Percentiles rank a stretch among this genome's conserved stretches.
Conservation (phyloP, 2,329 filamentous ascomycete species). For the Colletotrichum trifolii region DNA sequence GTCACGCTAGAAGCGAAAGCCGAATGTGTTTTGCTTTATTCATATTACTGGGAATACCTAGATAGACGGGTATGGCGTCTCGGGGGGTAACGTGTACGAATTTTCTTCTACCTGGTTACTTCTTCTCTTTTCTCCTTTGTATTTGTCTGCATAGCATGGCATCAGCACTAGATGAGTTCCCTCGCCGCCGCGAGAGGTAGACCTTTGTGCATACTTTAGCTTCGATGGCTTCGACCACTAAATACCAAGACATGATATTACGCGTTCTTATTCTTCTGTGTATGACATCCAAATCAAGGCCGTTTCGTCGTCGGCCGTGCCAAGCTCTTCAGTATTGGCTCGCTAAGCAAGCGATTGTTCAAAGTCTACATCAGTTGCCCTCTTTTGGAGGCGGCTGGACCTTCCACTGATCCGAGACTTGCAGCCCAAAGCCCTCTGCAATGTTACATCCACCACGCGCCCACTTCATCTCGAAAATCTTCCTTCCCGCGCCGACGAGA, state of each 20-base stretch:
- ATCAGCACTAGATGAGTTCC: conserved; percentile 8
- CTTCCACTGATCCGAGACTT: conserved; percentile 57
- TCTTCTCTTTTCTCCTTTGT: conserved; percentile 3
- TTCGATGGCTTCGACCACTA: conserved; percentile 27
- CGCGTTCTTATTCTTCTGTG: too few species aligned
- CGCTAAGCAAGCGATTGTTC: too few species aligned
- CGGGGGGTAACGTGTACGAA: conserved; percentile 27
- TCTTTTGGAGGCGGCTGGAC: conserved; percentile 48
- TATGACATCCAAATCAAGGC: too few species aligned
- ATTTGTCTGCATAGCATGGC: conserved; percentile 12
- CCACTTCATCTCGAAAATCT: conserved; percentile 57
- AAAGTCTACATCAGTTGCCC: background rate
- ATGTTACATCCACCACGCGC: conserved; percentile 57
- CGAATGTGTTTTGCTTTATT: conserved; percentile 8
- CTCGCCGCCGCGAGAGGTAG: conserved; percentile 1
- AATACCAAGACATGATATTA: conserved; percentile 21
- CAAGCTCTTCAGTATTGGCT: too few species aligned
- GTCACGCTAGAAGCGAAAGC: background rate
- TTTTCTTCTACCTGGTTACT: conserved; percentile 5
- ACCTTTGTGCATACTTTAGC: conserved; percentile 4
- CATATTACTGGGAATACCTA: conserved; percentile 13
- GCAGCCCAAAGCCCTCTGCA: conserved; percentile 48
- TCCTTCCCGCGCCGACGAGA: conserved; percentile 57
- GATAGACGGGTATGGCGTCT: conserved; percentile 34
- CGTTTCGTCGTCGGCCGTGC: too few species aligned